Evolutionary conservation across 1,284 basidiomycete species (phyloP).

Genomic region (Sporisorium scitamineum): DNA sequence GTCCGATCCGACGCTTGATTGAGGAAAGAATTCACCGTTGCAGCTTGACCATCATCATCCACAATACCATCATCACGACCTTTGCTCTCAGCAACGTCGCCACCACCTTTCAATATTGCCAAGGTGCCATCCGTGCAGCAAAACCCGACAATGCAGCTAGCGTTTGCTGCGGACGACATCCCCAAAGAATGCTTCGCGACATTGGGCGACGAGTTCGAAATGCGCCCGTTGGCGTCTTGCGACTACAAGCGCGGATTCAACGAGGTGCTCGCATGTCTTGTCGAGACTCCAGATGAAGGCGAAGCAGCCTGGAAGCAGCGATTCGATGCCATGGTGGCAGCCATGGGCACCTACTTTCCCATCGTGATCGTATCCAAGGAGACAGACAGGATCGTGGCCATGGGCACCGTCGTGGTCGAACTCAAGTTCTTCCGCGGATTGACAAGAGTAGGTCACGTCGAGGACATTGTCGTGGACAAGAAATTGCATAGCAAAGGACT

Average conservation of each 20-base stretch:
- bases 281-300: constrained; percentile 81
- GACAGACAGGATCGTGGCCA: constrained; percentile 83
- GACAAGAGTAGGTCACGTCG: constrained; percentile 90
- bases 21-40: neutral
- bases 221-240: constrained; percentile 86
- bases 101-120: no score
- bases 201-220: constrained; percentile 68
- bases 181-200: constrained; percentile 21
- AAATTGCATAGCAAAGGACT: constrained; percentile 88
- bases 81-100: neutral
- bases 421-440: constrained; percentile 89
- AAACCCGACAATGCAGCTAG: constrained; percentile 12
- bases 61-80: neutral
- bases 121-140: constrained; percentile 22
- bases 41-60: neutral
- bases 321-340: constrained; percentile 40
- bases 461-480: constrained; percentile 94
- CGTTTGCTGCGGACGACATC: constrained; percentile 23
- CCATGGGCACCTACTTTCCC: constrained; percentile 76
- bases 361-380: constrained; percentile 83
- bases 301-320: constrained; percentile 72
- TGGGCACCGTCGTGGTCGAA: constrained; percentile 88
- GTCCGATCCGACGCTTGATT: neutral
- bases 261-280: constrained; percentile 81
- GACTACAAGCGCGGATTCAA: constrained; percentile 89